Conservation (phyloP, 2,329 filamentous ascomycete species). For the Tolypocladium amazonense region DNA sequence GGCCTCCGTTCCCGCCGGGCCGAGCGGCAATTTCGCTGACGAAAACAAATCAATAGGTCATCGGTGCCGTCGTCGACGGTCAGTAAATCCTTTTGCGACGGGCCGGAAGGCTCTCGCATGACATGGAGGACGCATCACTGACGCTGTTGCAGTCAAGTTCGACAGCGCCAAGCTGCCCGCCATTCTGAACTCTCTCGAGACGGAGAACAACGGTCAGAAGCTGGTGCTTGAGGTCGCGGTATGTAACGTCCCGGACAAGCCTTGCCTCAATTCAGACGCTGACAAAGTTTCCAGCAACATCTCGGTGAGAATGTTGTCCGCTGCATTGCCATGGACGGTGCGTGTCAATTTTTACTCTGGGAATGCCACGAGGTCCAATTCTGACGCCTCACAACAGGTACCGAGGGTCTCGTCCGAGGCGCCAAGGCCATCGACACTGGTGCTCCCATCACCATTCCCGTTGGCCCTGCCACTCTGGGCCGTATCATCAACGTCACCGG, state of each 20-base stretch:
- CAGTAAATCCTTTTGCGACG: constrained; percentile 30
- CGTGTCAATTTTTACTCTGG: constrained; percentile 17
- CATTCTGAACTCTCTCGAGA: constrained; percentile 95
- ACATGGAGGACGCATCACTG: constrained; percentile 9
- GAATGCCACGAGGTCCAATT: not conserved
- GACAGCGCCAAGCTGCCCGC: constrained; percentile 84
- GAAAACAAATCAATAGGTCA: constrained; percentile 62
- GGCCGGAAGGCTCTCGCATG: not conserved
- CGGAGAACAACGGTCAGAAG: constrained; percentile 85
- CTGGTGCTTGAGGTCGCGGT: constrained; percentile 94
- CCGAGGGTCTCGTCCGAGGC: constrained; percentile 97
- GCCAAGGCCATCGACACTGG: constrained; percentile 78
- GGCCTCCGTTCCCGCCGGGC: constrained; percentile 1
- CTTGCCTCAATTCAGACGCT: constrained; percentile 14
- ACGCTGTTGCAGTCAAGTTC: constrained; percentile 72
- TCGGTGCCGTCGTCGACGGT: constrained; percentile 99
- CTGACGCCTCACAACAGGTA: constrained; percentile 51
- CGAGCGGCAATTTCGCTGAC: constrained; percentile 17
- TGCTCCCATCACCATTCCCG: constrained; percentile 89
- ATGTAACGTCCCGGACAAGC: constrained; percentile 28
- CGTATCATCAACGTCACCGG: constrained; percentile 99
- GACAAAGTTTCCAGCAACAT: constrained; percentile 68
- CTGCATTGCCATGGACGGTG: constrained; percentile 99
- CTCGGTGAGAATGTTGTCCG: constrained; percentile 97
- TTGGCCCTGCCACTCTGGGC: constrained; percentile 85